phyloP scores from a whole-genome alignment of 331 rosid genomes.

The Dryas integrifolia region DNA sequence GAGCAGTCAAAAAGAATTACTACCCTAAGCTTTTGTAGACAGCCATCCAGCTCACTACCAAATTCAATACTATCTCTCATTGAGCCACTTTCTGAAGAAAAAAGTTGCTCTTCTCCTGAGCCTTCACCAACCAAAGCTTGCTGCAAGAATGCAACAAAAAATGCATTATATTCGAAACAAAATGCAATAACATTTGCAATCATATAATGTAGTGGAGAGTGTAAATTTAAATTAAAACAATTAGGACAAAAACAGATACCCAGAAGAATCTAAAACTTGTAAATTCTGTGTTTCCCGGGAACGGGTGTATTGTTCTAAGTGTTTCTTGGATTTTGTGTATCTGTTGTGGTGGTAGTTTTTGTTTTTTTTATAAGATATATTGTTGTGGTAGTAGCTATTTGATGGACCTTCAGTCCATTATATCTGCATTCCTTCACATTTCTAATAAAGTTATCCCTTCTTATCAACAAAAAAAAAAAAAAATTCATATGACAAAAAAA shows the following conservation, averaged over 20 bases:
- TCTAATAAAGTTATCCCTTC: too few relatives aligned
- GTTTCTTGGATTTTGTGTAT: too few relatives aligned
- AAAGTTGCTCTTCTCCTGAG: slow-evolving; percentile 74
- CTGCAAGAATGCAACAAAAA: slow-evolving; percentile 45
- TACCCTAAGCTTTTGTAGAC: slow-evolving; percentile 53
- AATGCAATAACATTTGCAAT: background rate
- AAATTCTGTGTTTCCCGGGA: too few relatives aligned
- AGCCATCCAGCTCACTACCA: slow-evolving; percentile 56
- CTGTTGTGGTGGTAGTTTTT: too few relatives aligned
- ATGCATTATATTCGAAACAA: background rate
- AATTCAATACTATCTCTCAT: slow-evolving; percentile 39
- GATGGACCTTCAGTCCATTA: too few relatives aligned
- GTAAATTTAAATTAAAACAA: background rate
- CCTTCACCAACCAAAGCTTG: slow-evolving; percentile 91
- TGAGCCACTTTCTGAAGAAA: slow-evolving; percentile 56
- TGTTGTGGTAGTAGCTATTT: too few relatives aligned
- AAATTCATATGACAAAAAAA: background rate
- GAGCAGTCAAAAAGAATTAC: background rate
- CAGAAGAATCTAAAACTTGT: background rate
- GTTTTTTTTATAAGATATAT: too few relatives aligned
- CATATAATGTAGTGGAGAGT: background rate
- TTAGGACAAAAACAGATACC: background rate
- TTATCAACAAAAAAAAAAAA: too few relatives aligned
- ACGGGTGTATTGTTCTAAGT: too few relatives aligned
- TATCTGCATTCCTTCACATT: too few relatives aligned